Evolutionary conservation across 805 yeast genomes (phyloP).

Genomic region (Komagataella populi): DNA sequence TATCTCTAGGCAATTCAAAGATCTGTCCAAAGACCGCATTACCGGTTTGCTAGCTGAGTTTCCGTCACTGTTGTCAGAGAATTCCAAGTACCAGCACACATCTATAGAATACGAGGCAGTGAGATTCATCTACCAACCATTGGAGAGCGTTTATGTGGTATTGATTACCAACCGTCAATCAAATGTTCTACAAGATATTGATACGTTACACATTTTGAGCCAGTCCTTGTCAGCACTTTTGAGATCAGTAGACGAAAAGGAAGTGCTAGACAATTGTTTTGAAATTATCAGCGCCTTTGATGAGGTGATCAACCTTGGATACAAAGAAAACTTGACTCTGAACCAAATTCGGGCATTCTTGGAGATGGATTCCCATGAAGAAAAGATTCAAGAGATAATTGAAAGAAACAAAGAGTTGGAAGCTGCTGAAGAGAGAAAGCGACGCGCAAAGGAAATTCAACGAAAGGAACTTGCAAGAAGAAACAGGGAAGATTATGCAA

Average conservation of each 20-base stretch:
- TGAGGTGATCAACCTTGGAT: constrained; percentile 83
- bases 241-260: constrained; percentile 65
- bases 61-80: constrained; percentile 62
- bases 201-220: constrained; percentile 75
- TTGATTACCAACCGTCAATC: constrained; percentile 83
- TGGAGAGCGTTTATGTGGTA: constrained; percentile 86
- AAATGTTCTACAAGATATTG: constrained; percentile 88
- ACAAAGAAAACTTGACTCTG: constrained; percentile 72
- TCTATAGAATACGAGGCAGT: constrained; percentile 87
- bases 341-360: constrained; percentile 78
- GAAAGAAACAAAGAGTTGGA: constrained; percentile 94
- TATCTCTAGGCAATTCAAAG: constrained; percentile 84
- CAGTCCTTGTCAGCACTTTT: constrained; percentile 69
- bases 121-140: constrained; percentile 90
- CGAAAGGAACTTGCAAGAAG: constrained; percentile 54
- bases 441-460: constrained; percentile 85
- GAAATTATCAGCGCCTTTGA: constrained; percentile 87
- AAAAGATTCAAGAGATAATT: constrained; percentile 94
- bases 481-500: constrained; percentile 31
- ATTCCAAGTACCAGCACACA: constrained; percentile 69
- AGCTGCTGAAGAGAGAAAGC: constrained; percentile 93
- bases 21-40: constrained; percentile 71
- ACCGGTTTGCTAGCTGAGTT: constrained; percentile 76
- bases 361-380: constrained; percentile 98
- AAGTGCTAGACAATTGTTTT: constrained; percentile 73